phyloP scores from a whole-genome alignment of 2,329 filamentous ascomycete genomes.

The Aspergillus phoenicis region DNA sequence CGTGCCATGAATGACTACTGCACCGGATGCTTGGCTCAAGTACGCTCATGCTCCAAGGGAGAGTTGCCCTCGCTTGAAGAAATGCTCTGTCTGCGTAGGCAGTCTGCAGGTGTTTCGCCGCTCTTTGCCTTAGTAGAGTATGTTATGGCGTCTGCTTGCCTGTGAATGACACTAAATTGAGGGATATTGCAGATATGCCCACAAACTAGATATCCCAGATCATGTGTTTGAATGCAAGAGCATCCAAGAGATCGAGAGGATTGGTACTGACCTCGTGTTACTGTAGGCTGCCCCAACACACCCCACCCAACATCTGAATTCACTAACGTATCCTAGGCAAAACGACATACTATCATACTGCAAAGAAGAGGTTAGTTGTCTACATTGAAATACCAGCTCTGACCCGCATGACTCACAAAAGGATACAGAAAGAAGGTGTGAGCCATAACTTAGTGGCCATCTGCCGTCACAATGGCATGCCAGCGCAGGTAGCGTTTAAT shows the following conservation, averaged over 20 bases:
- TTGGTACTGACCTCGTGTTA: conserved; percentile 23
- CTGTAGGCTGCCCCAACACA: conserved; percentile 16
- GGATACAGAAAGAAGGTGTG: conserved; percentile 22
- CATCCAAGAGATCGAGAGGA: conserved; percentile 24
- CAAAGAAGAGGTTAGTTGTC: conserved; percentile 26
- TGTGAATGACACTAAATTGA: no score
- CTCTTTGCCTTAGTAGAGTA: conserved; percentile 29
- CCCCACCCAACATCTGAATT: no score
- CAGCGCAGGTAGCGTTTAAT: conserved; percentile 29
- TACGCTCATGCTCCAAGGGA: conserved; percentile 16
- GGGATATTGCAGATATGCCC: conserved; percentile 17
- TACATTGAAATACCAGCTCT: background rate
- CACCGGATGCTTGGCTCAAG: conserved; percentile 21
- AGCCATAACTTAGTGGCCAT: conserved; percentile 27
- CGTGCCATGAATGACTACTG: conserved; percentile 22
- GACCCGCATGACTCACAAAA: background rate
- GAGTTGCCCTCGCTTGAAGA: conserved; percentile 19
- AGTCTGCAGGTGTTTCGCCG: conserved; percentile 24
- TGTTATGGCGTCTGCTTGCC: background rate
- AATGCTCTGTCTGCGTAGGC: conserved; percentile 21
- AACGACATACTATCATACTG: conserved; percentile 32
- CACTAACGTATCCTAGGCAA: conserved; percentile 18
- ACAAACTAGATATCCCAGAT: conserved; percentile 22
- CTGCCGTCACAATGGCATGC: conserved; percentile 19
- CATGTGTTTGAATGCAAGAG: conserved; percentile 21